Evolutionary conservation across 495 filamentous ascomycete genomes (phyloP).

Genomic region (Tetracladium marchalianum): DNA sequence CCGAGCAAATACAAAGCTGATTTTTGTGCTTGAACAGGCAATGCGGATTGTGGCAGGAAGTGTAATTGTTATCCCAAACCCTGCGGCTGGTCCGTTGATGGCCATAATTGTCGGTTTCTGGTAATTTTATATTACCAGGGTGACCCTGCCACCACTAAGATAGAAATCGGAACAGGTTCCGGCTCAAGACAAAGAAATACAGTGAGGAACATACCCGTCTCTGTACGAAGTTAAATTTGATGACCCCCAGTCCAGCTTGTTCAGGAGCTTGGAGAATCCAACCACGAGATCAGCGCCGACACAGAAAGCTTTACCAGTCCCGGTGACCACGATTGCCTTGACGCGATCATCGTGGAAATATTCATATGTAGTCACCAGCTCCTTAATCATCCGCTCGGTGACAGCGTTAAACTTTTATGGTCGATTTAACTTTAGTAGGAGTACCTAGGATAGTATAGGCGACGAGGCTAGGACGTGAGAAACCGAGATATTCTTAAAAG

Average conservation of each 20-base stretch:
- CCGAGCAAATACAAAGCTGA: constrained; percentile 53
- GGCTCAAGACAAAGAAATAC: too few relatives aligned
- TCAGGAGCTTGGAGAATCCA: too few relatives aligned
- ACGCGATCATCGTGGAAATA: constrained; percentile 41
- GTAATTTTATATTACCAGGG: constrained; percentile 49
- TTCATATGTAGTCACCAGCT: too few relatives aligned
- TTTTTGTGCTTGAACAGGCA: constrained; percentile 39
- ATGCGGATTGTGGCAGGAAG: constrained; percentile 49
- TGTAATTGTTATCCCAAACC: constrained; percentile 58
- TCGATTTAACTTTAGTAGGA: too few relatives aligned
- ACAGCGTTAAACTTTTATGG: too few relatives aligned
- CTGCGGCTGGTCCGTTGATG: constrained; percentile 54
- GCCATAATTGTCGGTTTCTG: constrained; percentile 54
- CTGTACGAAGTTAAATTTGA: constrained; percentile 10
- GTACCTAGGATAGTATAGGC: too few relatives aligned
- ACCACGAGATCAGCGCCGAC: constrained; percentile 50
- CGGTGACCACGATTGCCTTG: constrained; percentile 46
- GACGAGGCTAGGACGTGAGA: too few relatives aligned
- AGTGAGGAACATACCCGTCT: too few relatives aligned
- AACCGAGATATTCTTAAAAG: too few relatives aligned
- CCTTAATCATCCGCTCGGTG: too few relatives aligned
- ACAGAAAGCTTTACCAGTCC: constrained; percentile 44
- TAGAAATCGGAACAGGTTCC: too few relatives aligned
- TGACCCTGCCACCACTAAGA: constrained; percentile 43
- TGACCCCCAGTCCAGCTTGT: background rate